A percentile compares a stretch with the other conserved stretches of the same genome.
Conservation (phyloP, 202 grass and related monocot genomes). For the Schoenoplectus tabernaemontani region DNA sequence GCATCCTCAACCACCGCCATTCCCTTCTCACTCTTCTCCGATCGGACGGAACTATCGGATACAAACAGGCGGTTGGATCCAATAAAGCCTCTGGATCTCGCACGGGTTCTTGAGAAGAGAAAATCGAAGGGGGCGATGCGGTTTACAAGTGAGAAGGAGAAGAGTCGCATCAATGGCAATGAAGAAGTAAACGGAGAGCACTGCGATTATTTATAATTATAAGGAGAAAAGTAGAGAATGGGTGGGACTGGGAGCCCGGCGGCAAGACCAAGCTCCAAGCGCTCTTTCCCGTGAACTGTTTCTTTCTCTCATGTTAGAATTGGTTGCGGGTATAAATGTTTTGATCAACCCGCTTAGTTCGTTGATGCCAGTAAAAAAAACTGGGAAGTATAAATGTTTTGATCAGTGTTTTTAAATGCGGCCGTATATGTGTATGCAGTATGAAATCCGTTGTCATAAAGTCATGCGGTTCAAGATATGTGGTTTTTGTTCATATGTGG, state of each 20-base stretch:
- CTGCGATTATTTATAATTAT: neutral
- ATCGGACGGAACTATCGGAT: neutral
- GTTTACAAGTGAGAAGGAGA: neutral
- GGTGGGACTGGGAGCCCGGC: neutral
- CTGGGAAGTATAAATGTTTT: no score
- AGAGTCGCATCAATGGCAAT: conserved; percentile 8
- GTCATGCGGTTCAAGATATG: no score
- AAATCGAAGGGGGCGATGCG: neutral
- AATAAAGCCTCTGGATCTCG: neutral
- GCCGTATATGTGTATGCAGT: no score
- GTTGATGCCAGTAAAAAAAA: neutral
- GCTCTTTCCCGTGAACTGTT: conserved; percentile 15
- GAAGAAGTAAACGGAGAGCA: neutral
- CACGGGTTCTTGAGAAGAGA: neutral
- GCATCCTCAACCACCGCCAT: conserved; percentile 52
- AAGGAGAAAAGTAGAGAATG: neutral
- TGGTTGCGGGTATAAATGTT: conserved; percentile 17
- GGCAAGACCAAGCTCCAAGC: conserved; percentile 5
- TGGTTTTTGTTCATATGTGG: no score
- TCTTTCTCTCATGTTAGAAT: conserved; percentile 9
- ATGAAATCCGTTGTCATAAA: no score
- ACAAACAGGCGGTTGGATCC: neutral
- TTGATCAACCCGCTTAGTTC: neutral
- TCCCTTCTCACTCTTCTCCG: neutral
- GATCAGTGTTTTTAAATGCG: no score